Evolutionary conservation across 1,284 basidiomycete genomes (phyloP), one percentile per base, ranked within the genome.

Genomic region (Tremellales sp.): DNA sequence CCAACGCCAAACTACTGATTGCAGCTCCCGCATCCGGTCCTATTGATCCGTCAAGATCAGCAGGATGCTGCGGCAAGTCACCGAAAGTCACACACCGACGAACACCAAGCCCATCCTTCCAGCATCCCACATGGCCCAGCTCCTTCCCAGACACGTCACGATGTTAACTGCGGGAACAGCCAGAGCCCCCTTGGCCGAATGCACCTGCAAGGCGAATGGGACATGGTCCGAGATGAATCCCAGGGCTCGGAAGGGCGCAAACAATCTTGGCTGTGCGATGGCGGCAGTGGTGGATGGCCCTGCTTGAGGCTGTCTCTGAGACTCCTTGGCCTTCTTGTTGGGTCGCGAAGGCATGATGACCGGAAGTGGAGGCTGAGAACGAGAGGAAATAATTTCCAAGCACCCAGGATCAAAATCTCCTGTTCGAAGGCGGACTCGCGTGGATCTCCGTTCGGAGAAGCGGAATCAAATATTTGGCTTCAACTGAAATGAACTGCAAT

Each of bases 101-200:
- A 98, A 97, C 38, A 97, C 77, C 39, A 98, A 74, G 14, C 80
- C 81, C 87, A 98, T 92, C 72, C 85, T 88, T 27, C 84, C 87
- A 12, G 90, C 91, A 64, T 97, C 91, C 94, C 94, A 98, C 72
- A 97, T 78, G 18, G 90, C 87, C 94, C 94, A 98, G 58, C 87
- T 84, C 53, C 79, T 81, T 13, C 94, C 94, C 5, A 97, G 72
- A 60, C 88, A 93, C 12, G 92, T 95, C 34, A 97, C 74, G 40
- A 98, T 77, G 58, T 90, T 84, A 49, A 91, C 76, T 39, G 81
- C 79, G 1, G 89, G 88, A 1, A 85, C 86, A 37, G 87, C 85
- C 0, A 85, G 82, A 7, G 88, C 83, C 27, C 90, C 90, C 69
- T 92, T 94, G 64, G 85, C 80, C 3, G 88, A 85, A 52, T 89